Evolutionary conservation across 176 grass and related monocot genomes (phyloP), one percentile per base, ranked within the genome.

Genomic region (Phragmites australis): DNA sequence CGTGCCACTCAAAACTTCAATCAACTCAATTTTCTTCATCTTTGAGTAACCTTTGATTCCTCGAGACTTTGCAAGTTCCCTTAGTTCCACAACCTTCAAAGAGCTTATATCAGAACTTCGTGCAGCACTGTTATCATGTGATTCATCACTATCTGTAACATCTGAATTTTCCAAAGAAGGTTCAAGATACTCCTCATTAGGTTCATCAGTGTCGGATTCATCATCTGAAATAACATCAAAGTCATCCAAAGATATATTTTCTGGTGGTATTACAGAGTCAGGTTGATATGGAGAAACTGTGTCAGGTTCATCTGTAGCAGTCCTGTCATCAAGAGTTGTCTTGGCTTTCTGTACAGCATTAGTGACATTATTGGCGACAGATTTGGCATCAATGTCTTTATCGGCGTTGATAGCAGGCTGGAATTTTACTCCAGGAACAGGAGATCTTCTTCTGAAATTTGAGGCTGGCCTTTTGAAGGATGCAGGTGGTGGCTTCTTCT

Each of bases 1-100:
- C 7, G 12, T 21, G 48, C 54, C 8, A 49, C 79, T 90, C 75
- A 99, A 43, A 37, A 85, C 65, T 59, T 91, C 90, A 37, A 95
- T 43, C 58, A 95, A 19, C 6, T 89, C 86, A 26, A 70, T 83
- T 82, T 99, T 94, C 74, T 88, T 93, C 83, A 91, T 83, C 82
- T 99, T 99, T 18, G 88, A 89, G 71, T 95, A 99, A 6, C 84
- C 92, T 65, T 81, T 88, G 40, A 93, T 65, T 50, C 90, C 95
- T 41, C 84, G 73, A 70, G 90, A 90, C 37, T 94, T 94, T 7
- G 84, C 92, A 56, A 93, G 84, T 17, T 91, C 90, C 53, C 88
- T 86, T 27, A 93, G 78, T 70, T 91, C 92, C 15, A 75, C 59
- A 16, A 93, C 46, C 75, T 93, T 94, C 54, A 98, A 74, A 29